Conservation (phyloP, 495 filamentous ascomycete genomes). For the Chaetomium fimeti region DNA sequence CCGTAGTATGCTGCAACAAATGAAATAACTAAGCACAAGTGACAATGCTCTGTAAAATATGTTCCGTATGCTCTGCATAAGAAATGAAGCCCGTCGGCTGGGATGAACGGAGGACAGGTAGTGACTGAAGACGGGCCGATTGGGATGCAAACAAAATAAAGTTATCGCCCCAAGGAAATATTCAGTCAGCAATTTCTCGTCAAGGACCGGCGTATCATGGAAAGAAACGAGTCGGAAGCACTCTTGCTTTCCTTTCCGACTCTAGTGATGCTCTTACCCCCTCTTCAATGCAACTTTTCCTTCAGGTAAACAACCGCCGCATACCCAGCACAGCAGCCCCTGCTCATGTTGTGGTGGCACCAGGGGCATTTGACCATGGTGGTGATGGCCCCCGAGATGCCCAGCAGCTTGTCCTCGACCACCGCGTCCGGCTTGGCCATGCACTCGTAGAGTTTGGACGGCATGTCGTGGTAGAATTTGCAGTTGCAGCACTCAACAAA, state of each 20-base stretch:
- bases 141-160: not conserved
- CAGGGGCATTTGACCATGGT: conserved; percentile 70
- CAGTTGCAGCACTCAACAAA: conserved; percentile 81
- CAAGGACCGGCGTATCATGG: not conserved
- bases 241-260: not conserved
- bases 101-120: not conserved
- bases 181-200: not conserved
- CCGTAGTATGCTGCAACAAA: conserved; percentile 22
- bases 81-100: not conserved
- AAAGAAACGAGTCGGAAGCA: not conserved
- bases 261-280: not conserved
- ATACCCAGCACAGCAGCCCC: conserved; percentile 70
- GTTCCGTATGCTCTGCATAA: conserved; percentile 8
- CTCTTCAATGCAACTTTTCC: conserved; percentile 45
- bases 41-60: not conserved
- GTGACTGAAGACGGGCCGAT: not conserved
- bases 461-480: conserved; percentile 79
- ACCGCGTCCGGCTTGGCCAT: conserved; percentile 64
- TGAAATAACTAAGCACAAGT: conserved; percentile 6
- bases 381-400: conserved; percentile 54
- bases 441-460: conserved; percentile 69
- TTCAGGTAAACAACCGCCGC: conserved; percentile 66
- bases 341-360: conserved; percentile 74
- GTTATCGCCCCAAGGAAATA: not conserved
- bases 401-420: conserved; percentile 46